These are phyloP conservation scores for Sanchytrium tribonematis DNA, from an alignment of 371 early-diverging fungal species.

Conservation along the genomic window DNA sequence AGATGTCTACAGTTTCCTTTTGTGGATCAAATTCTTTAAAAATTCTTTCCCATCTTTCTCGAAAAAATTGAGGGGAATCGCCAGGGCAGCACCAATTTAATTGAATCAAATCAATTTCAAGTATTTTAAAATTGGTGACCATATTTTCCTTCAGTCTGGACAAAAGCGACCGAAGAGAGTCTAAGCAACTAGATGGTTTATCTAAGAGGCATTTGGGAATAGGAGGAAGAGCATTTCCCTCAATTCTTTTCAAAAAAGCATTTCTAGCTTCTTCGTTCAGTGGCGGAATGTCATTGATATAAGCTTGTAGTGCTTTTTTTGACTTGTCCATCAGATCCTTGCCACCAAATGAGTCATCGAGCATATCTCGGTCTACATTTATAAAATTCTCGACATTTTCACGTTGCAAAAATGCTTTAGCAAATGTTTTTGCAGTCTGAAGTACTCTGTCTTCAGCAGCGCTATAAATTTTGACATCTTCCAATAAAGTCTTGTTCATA, in stretches of 20 bases:
- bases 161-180: not conserved
- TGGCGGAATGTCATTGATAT: not conserved
- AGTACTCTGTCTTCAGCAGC: slow-evolving; percentile 65
- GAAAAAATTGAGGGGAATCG: slow-evolving; percentile 38
- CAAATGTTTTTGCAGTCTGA: slow-evolving; percentile 59
- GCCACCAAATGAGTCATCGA: slow-evolving; percentile 77
- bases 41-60: slow-evolving; percentile 84
- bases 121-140: slow-evolving; percentile 36
- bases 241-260: not conserved
- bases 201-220: not conserved
- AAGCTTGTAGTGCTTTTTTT: slow-evolving; percentile 33
- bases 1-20: slow-evolving; percentile 29
- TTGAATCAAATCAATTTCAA: slow-evolving; percentile 28
- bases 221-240: not conserved
- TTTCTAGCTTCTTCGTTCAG: not conserved
- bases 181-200: not conserved
- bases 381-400: slow-evolving; percentile 19
- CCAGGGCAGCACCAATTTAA: slow-evolving; percentile 20
- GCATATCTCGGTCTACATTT: slow-evolving; percentile 48
- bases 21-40: slow-evolving; percentile 38
- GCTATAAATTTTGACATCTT: slow-evolving; percentile 54
- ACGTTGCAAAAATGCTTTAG: slow-evolving; percentile 35
- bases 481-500: slow-evolving; percentile 48
- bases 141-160: slow-evolving; percentile 30
- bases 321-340: slow-evolving; percentile 69